Conservation (phyloP, 1,284 basidiomycete species). For the Boletellus deceptivus region DNA sequence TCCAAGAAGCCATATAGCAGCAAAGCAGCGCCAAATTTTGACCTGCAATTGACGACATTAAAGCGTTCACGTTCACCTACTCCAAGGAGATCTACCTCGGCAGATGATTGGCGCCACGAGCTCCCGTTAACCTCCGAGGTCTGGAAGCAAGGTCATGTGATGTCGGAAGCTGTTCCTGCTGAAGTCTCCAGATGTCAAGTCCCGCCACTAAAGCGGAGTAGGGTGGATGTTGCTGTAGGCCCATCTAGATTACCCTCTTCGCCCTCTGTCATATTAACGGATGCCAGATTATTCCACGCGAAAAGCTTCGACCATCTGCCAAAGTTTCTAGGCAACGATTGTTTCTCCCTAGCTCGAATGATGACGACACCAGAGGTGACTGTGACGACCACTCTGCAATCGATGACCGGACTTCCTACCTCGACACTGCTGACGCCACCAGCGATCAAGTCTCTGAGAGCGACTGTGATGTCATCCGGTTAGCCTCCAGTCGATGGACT, state of each 20-base stretch:
- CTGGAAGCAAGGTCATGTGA: constrained; percentile 18
- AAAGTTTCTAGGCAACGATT: constrained; percentile 7
- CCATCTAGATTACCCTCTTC: neutral
- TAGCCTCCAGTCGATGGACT: constrained; percentile 4
- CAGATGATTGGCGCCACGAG: constrained; percentile 43
- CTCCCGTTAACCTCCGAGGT: constrained; percentile 45
- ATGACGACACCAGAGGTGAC: constrained; percentile 7
- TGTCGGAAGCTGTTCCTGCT: constrained; percentile 32
- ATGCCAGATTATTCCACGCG: constrained; percentile 2
- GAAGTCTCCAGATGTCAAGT: constrained; percentile 1
- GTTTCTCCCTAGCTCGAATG: constrained; percentile 18
- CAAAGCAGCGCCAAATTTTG: constrained; percentile 45
- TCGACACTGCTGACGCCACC: constrained; percentile 20
- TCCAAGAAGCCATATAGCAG: constrained; percentile 22
- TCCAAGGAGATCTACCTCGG: constrained; percentile 15
- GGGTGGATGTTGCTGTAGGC: neutral
- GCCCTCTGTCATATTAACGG: constrained; percentile 11
- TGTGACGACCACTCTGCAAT: neutral
- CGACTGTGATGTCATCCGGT: constrained; percentile 30
- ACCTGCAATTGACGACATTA: constrained; percentile 52
- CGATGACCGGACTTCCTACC: neutral
- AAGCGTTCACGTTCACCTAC: constrained; percentile 32
- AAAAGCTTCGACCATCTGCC: constrained; percentile 3
- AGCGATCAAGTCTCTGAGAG: constrained; percentile 5
- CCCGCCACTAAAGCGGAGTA: constrained; percentile 22